Evolutionary conservation across 257 asterid genomes (phyloP).

Genomic region (Solanum pennellii): DNA sequence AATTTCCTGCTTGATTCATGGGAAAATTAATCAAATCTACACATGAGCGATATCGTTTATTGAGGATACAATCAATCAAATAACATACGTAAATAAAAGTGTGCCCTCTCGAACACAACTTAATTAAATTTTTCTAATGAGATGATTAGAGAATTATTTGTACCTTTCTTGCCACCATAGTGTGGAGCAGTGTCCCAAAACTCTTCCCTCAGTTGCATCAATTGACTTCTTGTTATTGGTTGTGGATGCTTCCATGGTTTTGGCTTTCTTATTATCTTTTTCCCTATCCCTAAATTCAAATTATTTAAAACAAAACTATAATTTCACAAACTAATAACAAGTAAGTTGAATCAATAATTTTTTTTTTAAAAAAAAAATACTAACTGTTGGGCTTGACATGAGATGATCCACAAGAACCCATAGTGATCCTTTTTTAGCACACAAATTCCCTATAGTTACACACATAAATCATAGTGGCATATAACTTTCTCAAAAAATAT

Average conservation of each 20-base stretch:
- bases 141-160: background rate
- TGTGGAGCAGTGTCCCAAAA: constrained; percentile 94
- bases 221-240: constrained; percentile 73
- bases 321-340: background rate
- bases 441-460: background rate
- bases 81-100: background rate
- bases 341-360: background rate
- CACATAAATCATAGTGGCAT: background rate
- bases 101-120: background rate
- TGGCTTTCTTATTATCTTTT: constrained; percentile 52
- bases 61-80: background rate
- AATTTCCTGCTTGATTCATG: no score
- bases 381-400: constrained; percentile 40
- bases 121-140: fast-evolving
- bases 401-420: constrained; percentile 83
- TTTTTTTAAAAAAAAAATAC: background rate
- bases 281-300: constrained; percentile 19
- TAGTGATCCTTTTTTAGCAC: constrained; percentile 5
- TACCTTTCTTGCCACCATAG: constrained; percentile 75
- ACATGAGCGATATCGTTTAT: no score
- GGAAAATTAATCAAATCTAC: no score
- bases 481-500: background rate
- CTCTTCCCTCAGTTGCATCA: constrained; percentile 67
- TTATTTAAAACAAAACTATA: background rate
- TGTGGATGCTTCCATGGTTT: constrained; percentile 86